Base-by-base conservation (phyloP, 352 stramenopile genomes). In the Phytopythium sindhum region DNA sequence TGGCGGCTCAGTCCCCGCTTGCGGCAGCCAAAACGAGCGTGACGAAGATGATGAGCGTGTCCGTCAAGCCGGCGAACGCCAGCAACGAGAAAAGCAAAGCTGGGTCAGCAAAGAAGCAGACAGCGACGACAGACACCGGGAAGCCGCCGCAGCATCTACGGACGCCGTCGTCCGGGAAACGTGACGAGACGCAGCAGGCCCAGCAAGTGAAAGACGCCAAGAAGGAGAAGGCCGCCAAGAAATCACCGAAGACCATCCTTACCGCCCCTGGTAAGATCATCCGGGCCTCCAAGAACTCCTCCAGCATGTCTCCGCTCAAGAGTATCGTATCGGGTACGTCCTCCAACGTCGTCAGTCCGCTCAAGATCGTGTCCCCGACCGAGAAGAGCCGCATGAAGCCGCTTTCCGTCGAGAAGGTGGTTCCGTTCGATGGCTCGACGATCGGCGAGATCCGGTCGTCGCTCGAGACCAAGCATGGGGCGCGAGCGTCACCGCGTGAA, bases 371-470 rank as follows among this genome's bases (percentile, higher is more conserved):
- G 47, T 66, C 63, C 3, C 28, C 39, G 0, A 53, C 67, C 11
- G 77, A 80, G 31, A 84, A 79, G 61, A 72, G 23, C 26, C 65
- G 71, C 51, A 50, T 60, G 4, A 67, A 64, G n/a, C 47, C 64
- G 31, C 47, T 35, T 1, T 58, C 69, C 6, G 53, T 60, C 9
- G 72, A 76, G 52, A 61, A 61, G 2, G 56, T 78, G n/a, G 60
- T 75, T 35, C 72, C 78, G 14, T 88, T 91, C 29, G 80, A 88
- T 54, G 69, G 61, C 35, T 66, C 72, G 11, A 86, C 80, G 6
- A 75, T 90, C 24, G 79, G 72, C 24, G 80, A 88, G 64, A 88
- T 89, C 60, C 81, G 79, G 37, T 72, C 67, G 6, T 74, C 84
- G 60, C 63, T 91, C 33, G 69, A 78, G 45, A 78, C 67, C 12